A percentile compares a stretch with the other conserved stretches of the same genome.
phyloP scores from a whole-genome alignment of 108 stramenopile genomes.

The Fistulifera solaris region DNA sequence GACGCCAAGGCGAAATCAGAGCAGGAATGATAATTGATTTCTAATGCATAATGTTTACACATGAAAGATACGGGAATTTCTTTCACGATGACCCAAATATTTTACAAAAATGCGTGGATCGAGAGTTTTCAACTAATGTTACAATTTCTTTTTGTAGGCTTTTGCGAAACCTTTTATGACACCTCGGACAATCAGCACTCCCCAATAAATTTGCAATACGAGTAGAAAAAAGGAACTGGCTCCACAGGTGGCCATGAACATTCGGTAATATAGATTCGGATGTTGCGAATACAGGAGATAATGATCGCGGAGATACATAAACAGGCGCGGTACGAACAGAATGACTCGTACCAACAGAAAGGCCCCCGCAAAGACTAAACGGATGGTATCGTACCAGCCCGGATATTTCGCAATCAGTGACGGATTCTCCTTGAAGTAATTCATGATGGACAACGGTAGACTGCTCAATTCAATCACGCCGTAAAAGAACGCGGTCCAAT shows the following conservation, averaged over 20 bases:
- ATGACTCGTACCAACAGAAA: constrained; percentile 24
- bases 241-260: constrained; percentile 11
- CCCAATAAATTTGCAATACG: constrained; percentile 29
- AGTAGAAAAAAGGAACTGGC: constrained; percentile 14
- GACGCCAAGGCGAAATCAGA: not conserved
- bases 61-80: no score
- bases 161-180: not conserved
- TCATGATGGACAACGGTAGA: constrained; percentile 57
- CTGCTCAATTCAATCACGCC: constrained; percentile 52
- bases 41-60: no score
- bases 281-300: constrained; percentile 1
- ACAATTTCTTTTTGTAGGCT: no score
- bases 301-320: constrained; percentile 6
- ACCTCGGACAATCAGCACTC: constrained; percentile 15
- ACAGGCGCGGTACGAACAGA: constrained; percentile 9
- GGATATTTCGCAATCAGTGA: constrained; percentile 30
- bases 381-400: constrained; percentile 6
- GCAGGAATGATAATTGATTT: no score
- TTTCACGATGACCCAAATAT: no score
- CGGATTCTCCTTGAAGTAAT: constrained; percentile 54
- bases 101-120: no score
- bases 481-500: constrained; percentile 44
- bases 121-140: no score
- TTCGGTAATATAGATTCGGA: not conserved
- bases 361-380: constrained; percentile 17